Conservation (phyloP, 1,139 yeast genomes). For the Saccharomycopsis crataegensis region DNA sequence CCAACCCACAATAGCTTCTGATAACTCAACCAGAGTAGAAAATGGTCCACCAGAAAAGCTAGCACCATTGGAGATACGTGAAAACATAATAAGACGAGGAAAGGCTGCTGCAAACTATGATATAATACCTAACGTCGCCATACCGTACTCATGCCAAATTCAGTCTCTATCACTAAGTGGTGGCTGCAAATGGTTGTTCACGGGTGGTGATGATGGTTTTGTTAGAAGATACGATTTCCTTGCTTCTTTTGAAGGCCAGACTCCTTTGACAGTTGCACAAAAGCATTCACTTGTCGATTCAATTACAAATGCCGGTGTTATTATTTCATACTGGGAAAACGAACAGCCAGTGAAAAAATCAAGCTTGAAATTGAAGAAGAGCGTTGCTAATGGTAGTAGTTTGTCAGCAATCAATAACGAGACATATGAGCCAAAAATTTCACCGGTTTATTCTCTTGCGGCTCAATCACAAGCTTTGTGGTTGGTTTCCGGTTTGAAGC, state of each 20-base stretch:
- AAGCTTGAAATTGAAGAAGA: conserved; percentile 36
- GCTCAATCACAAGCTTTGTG: conserved; percentile 79
- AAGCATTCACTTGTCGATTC: conserved; percentile 84
- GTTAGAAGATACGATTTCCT: conserved; percentile 83
- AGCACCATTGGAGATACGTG: conserved; percentile 31
- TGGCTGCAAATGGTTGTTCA: conserved; percentile 81
- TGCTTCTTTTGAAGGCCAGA: conserved; percentile 81
- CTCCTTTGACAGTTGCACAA: conserved; percentile 86
- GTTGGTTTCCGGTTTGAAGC: conserved; percentile 73
- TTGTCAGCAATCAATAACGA: conserved; percentile 30
- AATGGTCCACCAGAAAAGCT: conserved; percentile 10
- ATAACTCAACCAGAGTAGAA: not conserved
- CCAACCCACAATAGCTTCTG: not conserved
- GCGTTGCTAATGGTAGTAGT: conserved; percentile 32
- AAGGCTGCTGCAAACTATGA: conserved; percentile 44
- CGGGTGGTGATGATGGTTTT: conserved; percentile 97
- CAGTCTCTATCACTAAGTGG: conserved; percentile 72
- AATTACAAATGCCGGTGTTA: conserved; percentile 74
- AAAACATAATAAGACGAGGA: conserved; percentile 37
- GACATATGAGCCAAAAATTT: conserved; percentile 55
- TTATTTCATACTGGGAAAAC: conserved; percentile 89
- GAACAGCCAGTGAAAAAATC: conserved; percentile 66
- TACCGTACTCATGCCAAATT: conserved; percentile 63
- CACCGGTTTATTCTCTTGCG: conserved; percentile 84
- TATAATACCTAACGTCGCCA: conserved; percentile 62